phyloP scores from a whole-genome alignment of 306 rosid species.

The Cicer yamashitae region DNA sequence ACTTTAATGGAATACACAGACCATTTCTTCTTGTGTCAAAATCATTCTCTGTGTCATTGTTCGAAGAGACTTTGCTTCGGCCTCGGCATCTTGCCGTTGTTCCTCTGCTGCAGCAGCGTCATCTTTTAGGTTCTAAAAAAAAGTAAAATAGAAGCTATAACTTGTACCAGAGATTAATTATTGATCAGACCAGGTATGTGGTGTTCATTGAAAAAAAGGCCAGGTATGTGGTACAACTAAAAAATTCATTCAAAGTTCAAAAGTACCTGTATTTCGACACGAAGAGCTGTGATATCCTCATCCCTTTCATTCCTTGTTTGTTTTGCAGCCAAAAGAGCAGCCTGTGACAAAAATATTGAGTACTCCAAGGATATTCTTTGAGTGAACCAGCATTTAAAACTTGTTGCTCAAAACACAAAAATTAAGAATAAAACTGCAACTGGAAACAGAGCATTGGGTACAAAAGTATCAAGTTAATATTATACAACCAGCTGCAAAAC shows the following conservation, averaged over 20 bases:
- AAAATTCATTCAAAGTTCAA: not conserved
- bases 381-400: constrained; percentile 32
- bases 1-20: constrained; percentile 50
- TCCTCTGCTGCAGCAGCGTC: constrained; percentile 75
- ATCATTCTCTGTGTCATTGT: constrained; percentile 96
- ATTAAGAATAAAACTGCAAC: constrained; percentile 30
- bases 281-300: constrained; percentile 79
- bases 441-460: constrained; percentile 28
- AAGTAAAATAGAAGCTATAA: constrained; percentile 38
- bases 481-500: constrained; percentile 21
- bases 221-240: constrained; percentile 22
- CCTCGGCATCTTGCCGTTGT: constrained; percentile 87
- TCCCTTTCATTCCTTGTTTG: constrained; percentile 80
- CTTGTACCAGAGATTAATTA: constrained; percentile 28
- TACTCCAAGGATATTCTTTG: constrained; percentile 44
- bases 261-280: constrained; percentile 79
- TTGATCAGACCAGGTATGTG: constrained; percentile 34
- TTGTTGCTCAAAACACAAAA: constrained; percentile 40
- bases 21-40: constrained; percentile 99
- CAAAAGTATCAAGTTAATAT: constrained; percentile 22
- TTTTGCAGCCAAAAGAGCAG: constrained; percentile 92
- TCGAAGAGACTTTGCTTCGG: constrained; percentile 88
- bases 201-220: not conserved
- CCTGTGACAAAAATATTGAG: constrained; percentile 61
- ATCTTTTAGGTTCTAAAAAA: constrained; percentile 79